Conservation (phyloP, 2,329 filamentous ascomycete genomes). For the Cladosporium halotolerans region DNA sequence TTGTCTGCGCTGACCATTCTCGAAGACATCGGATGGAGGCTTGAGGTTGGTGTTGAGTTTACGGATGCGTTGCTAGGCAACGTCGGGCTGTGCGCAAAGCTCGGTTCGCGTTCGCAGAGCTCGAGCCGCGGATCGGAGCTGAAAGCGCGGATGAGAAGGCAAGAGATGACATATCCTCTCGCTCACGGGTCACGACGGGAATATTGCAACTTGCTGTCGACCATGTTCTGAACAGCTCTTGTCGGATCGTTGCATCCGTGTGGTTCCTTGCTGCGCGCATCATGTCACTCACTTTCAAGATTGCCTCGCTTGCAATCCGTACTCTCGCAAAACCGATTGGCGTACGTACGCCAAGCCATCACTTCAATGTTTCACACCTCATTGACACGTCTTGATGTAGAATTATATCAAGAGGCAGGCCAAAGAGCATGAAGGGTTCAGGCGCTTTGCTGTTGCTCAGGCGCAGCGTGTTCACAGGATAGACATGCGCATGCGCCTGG, state of each 20-base stretch:
- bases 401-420: conserved; percentile 63
- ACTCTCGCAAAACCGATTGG: conserved; percentile 64
- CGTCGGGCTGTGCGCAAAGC: neutral
- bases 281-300: conserved; percentile 62
- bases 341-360: conserved; percentile 37
- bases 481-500: conserved; percentile 63
- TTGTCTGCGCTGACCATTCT: conserved; percentile 9
- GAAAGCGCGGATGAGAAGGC: too few relatives aligned
- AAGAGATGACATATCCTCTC: neutral
- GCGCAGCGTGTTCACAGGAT: conserved; percentile 59
- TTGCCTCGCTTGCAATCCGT: conserved; percentile 58
- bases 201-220: neutral
- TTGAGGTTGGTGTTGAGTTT: conserved; percentile 6
- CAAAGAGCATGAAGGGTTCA: conserved; percentile 62
- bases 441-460: conserved; percentile 53
- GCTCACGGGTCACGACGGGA: neutral
- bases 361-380: conserved; percentile 2
- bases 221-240: conserved; percentile 12
- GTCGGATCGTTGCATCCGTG: conserved; percentile 11
- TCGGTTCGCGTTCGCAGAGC: conserved; percentile 1
- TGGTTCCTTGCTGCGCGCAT: conserved; percentile 2
- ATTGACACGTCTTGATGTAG: conserved; percentile 33
- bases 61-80: neutral
- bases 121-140: neutral
- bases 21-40: neutral